Conservation (phyloP, 805 yeast genomes). For the Metschnikowia baotianmanensis region DNA sequence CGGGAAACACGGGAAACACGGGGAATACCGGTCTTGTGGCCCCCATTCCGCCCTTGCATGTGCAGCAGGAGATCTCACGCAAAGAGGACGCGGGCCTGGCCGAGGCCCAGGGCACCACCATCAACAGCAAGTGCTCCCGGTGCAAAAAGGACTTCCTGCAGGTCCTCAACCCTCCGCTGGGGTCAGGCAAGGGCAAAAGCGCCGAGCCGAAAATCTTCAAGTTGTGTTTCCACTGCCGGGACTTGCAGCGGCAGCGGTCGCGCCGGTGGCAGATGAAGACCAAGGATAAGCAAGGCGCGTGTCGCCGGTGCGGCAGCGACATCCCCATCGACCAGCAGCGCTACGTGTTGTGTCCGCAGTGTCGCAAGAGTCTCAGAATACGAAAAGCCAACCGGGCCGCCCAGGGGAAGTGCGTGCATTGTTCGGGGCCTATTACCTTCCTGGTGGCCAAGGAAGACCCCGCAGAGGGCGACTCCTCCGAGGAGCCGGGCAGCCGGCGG, state of each 20-base stretch:
- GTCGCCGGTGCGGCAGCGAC: conserved; percentile 60
- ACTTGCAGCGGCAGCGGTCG: conserved; percentile 58
- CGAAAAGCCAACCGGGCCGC: conserved; percentile 59
- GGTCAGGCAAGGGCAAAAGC: conserved; percentile 27
- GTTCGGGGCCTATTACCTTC: conserved; percentile 54
- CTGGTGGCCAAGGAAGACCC: conserved; percentile 34
- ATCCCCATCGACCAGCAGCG: conserved; percentile 50
- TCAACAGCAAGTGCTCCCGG: conserved; percentile 43
- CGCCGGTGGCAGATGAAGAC: conserved; percentile 65
- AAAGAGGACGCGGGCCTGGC: conserved; percentile 8
- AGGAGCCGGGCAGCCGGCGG: conserved; percentile 18
- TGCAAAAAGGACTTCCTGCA: conserved; percentile 61
- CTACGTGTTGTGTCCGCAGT: conserved; percentile 59
- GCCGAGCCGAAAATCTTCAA: conserved; percentile 47
- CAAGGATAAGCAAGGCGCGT: conserved; percentile 57
- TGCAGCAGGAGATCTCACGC: conserved; percentile 38
- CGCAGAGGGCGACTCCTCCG: conserved; percentile 15
- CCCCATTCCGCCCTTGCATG: conserved; percentile 43
- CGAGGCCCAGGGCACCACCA: conserved; percentile 9
- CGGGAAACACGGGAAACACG: too few relatives aligned
- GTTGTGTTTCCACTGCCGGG: conserved; percentile 64
- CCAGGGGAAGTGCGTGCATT: conserved; percentile 66
- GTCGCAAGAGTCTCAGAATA: conserved; percentile 53
- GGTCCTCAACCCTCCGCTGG: conserved; percentile 33
- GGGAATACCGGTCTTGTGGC: conserved; percentile 22